Evolutionary conservation across 2,329 filamentous ascomycete genomes (phyloP), one percentile per base, ranked within the genome.

Genomic region (Trichoderma cornu-damae): DNA sequence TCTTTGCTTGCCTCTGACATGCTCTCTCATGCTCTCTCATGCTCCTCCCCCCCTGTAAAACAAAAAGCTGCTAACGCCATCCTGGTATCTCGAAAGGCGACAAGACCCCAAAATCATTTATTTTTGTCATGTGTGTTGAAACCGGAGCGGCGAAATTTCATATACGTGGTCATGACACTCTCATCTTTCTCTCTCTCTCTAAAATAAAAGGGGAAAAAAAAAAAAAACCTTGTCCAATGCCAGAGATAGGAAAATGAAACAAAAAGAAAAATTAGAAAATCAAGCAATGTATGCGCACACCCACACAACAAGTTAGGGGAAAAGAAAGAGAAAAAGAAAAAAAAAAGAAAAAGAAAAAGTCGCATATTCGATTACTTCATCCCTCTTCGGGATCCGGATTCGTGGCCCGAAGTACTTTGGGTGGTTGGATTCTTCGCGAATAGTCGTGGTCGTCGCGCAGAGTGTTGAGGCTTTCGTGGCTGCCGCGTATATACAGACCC

Each of bases 371-470:
- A 9, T 20, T 14, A 20, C 32, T 22, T 42, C 26, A 59, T 18
- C 24, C 24, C 2, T 58, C 46, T 35, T 65, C 70, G 1, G 80
- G 80, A 63, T 86, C 83, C 3, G 84, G 83, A 64, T 87, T 87
- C 28, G 76, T 83, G 7, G 83, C 82, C 61, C 83, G 76, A n/a
- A 87, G 73, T 6, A 86, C 81, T 64, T 79, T 74, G 8, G 79
- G 76, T 42, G 77, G 72, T 49, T 79, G 79, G 12, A 86, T 82
- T 62, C 77, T 75, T 61, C 84, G 75, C 37, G 83, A 86, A 65
- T 87, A 87, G 62, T 87, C 84, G 59, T 84, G 82, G 60, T 86
- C 82, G 65, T 87, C 84, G 57, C 80, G 80, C 4, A 87, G 70
- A 1, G 83, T 86, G 62, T 81, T 81, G 65, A 87, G 72, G 66